Percentiles rank a stretch among this genome's conserved stretches.
These are phyloP conservation scores for Pachysandra terminalis DNA, from an alignment of 164 flowering plant genomes.

Conservation along the genomic window DNA sequence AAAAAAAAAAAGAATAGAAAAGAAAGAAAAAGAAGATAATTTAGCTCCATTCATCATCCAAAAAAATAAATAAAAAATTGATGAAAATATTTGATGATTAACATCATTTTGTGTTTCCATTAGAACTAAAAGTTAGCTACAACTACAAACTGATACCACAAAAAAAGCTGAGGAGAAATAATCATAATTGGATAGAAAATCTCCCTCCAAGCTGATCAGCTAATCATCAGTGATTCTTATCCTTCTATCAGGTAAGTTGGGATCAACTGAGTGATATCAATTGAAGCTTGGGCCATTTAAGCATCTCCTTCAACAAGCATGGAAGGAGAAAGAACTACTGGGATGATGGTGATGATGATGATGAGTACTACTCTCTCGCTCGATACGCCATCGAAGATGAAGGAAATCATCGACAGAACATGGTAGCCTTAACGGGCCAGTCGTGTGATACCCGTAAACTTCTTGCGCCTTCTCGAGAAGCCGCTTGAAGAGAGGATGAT, in stretches of 20 bases:
- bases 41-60: neutral
- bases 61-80: too few relatives aligned
- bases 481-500: constrained; percentile 46
- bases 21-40: too few relatives aligned
- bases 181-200: neutral
- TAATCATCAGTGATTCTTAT: too few relatives aligned
- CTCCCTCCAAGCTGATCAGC: neutral
- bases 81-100: neutral
- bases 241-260: neutral
- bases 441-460: constrained; percentile 47
- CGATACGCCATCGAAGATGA: constrained; percentile 50
- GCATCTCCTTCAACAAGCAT: constrained; percentile 14
- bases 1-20: too few relatives aligned
- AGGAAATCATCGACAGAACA: constrained; percentile 65
- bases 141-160: neutral
- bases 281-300: neutral
- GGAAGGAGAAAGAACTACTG: constrained; percentile 20
- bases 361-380: constrained; percentile 26
- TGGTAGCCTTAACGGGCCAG: constrained; percentile 54
- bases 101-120: neutral
- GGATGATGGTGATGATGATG: constrained; percentile 26
- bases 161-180: too few relatives aligned
- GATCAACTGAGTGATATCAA: neutral
- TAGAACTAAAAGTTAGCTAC: neutral
- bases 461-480: constrained; percentile 58